Conservation (phyloP, 2,329 filamentous ascomycete genomes). For the Pestalotiopsis sp. region DNA sequence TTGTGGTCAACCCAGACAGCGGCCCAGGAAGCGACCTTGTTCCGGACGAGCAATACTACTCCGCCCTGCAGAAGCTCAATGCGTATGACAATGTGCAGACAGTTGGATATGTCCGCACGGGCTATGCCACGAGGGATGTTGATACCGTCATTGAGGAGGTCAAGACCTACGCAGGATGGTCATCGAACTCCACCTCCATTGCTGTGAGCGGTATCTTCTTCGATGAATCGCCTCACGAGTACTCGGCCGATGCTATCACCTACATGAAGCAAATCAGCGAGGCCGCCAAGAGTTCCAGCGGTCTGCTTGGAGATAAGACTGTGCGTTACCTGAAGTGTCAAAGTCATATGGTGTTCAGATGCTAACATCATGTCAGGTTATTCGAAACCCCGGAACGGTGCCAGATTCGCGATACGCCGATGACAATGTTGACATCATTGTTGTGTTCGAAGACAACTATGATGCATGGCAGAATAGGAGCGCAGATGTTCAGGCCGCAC, state of each 20-base stretch:
- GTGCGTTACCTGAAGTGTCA: background rate
- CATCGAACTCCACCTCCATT: background rate
- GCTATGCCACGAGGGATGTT: constrained; percentile 2
- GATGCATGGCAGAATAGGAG: constrained; percentile 1
- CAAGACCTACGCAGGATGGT: constrained; percentile 4
- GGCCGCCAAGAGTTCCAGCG: background rate
- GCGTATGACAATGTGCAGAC: background rate
- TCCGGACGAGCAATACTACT: background rate
- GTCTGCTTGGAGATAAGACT: background rate
- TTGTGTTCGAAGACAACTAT: constrained; percentile 4
- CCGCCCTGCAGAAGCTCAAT: constrained; percentile 1
- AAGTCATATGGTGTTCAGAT: background rate
- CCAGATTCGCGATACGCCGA: background rate
- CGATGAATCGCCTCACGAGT: constrained; percentile 1
- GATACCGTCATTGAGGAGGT: background rate
- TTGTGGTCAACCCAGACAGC: constrained; percentile 3
- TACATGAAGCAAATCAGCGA: background rate
- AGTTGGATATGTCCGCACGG: constrained; percentile 1
- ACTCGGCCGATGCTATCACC: background rate
- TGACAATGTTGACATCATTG: background rate
- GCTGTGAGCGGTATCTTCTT: constrained; percentile 7
- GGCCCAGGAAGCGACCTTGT: background rate
- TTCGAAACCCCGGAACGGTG: background rate
- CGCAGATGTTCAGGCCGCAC: background rate
- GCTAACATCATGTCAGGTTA: background rate